These are phyloP conservation scores for Mycena vitilis DNA, from an alignment of 768 basidiomycete species.

Conservation along the genomic window DNA sequence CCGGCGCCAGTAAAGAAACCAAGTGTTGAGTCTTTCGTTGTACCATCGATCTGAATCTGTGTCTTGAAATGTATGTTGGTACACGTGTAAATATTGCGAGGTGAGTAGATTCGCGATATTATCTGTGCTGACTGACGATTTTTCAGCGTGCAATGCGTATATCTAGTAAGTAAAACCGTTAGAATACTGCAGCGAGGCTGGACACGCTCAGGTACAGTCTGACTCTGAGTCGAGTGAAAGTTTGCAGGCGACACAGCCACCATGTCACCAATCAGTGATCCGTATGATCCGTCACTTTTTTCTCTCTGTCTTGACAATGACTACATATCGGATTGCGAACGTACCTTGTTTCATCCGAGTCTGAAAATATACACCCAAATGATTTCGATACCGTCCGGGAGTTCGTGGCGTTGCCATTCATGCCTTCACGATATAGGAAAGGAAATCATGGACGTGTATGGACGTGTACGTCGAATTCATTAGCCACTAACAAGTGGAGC, in stretches of 20 bases:
- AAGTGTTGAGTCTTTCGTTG: conserved; percentile 25
- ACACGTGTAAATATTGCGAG: conserved; percentile 16
- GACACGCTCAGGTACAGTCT: no score
- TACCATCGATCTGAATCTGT: conserved; percentile 8
- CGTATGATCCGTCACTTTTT: conserved; percentile 28
- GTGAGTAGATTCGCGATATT: not conserved
- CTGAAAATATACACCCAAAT: no score
- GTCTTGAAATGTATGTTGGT: conserved; percentile 24
- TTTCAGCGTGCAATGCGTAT: not conserved
- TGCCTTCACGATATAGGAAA: no score
- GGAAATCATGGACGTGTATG: no score
- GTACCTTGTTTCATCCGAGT: no score
- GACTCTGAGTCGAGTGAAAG: not conserved
- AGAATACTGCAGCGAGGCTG: not conserved
- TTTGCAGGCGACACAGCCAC: not conserved
- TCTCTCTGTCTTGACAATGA: no score
- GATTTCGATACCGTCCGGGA: no score
- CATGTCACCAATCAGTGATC: conserved; percentile 4
- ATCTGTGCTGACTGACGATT: conserved; percentile 7
- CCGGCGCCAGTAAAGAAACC: not conserved
- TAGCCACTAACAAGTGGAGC: no score
- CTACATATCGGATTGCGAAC: no score
- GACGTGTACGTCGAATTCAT: no score
- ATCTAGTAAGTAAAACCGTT: not conserved
- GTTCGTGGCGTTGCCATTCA: no score